A percentile compares a stretch with the other conserved stretches of the same genome.
phyloP scores from a whole-genome alignment of 352 stramenopile genomes.

The Phytopythium chamaehyphon region DNA sequence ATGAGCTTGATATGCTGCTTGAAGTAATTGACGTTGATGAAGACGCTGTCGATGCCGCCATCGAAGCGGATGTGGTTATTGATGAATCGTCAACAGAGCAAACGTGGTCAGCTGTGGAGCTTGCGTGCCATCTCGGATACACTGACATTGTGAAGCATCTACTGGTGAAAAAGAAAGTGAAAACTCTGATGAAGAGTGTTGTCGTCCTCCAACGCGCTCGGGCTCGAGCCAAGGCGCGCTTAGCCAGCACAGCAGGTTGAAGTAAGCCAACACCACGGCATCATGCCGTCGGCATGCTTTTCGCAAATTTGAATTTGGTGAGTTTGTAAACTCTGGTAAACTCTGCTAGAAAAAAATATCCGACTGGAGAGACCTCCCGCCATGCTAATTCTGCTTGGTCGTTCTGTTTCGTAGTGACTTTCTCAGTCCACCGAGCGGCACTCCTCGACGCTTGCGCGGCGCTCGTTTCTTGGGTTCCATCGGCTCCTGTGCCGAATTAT shows the following conservation, averaged over 20 bases:
- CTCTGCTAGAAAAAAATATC: too few relatives aligned
- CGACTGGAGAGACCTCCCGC: too few relatives aligned
- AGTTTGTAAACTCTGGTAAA: too few relatives aligned
- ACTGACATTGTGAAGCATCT: constrained; percentile 17
- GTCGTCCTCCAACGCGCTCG: constrained; percentile 2
- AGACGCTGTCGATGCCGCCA: constrained; percentile 7
- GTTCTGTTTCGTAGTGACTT: too few relatives aligned
- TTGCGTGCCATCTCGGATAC: constrained; percentile 16
- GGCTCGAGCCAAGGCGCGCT: not conserved
- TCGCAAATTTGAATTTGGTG: too few relatives aligned
- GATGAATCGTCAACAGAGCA: not conserved
- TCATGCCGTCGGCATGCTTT: too few relatives aligned
- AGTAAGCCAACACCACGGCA: too few relatives aligned
- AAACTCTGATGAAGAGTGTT: constrained; percentile 1
- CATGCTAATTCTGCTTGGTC: too few relatives aligned
- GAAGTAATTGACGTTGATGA: constrained; percentile 11
- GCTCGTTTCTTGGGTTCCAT: too few relatives aligned
- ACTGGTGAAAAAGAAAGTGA: constrained; percentile 6
- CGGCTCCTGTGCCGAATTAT: too few relatives aligned
- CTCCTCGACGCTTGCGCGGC: too few relatives aligned
- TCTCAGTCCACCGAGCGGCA: too few relatives aligned
- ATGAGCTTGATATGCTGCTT: constrained; percentile 5
- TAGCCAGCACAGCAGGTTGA: not conserved
- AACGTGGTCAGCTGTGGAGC: constrained; percentile 13
- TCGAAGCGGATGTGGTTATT: constrained; percentile 9